phyloP scores from a whole-genome alignment of 306 rosid species.

The Fragaria nilgerrensis region DNA sequence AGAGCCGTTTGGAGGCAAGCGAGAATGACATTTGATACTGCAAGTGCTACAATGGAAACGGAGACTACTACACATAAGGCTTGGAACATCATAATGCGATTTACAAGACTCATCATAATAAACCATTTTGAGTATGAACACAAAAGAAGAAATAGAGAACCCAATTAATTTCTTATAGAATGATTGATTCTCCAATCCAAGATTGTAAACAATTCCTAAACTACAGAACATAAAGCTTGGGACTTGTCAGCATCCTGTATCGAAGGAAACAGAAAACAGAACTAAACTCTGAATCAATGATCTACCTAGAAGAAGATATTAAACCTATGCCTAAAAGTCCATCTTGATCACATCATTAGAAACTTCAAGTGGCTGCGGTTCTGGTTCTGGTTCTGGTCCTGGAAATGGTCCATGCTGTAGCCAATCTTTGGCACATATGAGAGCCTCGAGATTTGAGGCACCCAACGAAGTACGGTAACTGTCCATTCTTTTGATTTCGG shows the following conservation, averaged over 20 bases:
- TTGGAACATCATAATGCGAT: too few relatives aligned
- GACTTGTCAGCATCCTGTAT: conserved; percentile 26
- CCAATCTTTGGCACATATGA: conserved; percentile 85
- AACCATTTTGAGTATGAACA: too few relatives aligned
- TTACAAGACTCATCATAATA: background rate
- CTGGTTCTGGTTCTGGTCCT: conserved; percentile 4
- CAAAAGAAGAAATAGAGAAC: background rate
- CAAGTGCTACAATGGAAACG: background rate
- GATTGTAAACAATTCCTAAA: conserved; percentile 22
- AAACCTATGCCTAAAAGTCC: conserved; percentile 38
- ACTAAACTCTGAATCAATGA: conserved; percentile 22
- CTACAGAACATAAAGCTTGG: conserved; percentile 14
- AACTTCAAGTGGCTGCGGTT: conserved; percentile 31
- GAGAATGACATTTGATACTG: conserved; percentile 4
- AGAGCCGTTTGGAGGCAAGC: conserved; percentile 21
- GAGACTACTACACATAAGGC: background rate
- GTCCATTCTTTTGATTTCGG: conserved; percentile 59
- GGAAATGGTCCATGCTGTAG: conserved; percentile 45
- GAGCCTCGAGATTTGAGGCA: conserved; percentile 72
- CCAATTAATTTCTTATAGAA: conserved; percentile 7
- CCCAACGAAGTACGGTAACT: conserved; percentile 53
- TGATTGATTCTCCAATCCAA: conserved; percentile 26
- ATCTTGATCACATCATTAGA: conserved; percentile 48
- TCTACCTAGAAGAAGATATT: conserved; percentile 26
- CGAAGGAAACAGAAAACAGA: conserved; percentile 14